phyloP scores from a whole-genome alignment of 495 filamentous ascomycete genomes.

The Aspergillus saccharolyticus region DNA sequence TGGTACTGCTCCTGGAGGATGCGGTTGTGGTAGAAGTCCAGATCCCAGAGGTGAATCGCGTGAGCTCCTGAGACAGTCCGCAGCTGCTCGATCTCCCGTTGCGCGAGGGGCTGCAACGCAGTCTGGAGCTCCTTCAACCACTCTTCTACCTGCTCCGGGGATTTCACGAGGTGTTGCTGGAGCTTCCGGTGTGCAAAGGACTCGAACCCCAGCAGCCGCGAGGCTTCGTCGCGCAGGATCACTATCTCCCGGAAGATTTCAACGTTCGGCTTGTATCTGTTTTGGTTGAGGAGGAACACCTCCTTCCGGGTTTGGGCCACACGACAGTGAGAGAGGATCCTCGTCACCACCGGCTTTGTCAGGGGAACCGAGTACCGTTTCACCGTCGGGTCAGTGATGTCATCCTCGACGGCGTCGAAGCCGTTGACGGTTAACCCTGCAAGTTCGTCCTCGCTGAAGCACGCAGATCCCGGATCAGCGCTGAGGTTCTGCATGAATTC shows the following conservation, averaged over 20 bases:
- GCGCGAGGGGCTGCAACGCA: neutral
- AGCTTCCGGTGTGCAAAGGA: neutral
- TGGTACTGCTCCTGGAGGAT: conserved; percentile 1
- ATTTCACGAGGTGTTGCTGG: neutral
- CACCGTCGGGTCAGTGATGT: no score
- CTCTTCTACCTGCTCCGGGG: neutral
- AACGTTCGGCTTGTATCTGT: neutral
- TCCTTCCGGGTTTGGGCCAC: neutral
- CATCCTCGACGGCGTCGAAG: neutral
- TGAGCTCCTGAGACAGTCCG: neutral
- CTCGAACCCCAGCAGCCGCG: neutral
- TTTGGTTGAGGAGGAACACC: neutral
- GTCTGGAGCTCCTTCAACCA: neutral
- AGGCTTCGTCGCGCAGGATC: neutral
- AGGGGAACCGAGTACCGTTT: neutral
- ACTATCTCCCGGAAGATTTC: neutral
- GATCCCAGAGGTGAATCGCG: neutral
- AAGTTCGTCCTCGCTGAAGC: neutral
- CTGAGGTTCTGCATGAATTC: neutral
- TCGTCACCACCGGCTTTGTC: neutral
- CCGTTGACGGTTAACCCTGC: neutral
- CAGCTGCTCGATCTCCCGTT: neutral
- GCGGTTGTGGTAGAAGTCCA: conserved; percentile 1
- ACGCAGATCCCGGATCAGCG: neutral
- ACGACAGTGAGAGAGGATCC: neutral